Conservation (phyloP, 2,329 filamentous ascomycete genomes). For the Scolecobasidium constrictum region DNA sequence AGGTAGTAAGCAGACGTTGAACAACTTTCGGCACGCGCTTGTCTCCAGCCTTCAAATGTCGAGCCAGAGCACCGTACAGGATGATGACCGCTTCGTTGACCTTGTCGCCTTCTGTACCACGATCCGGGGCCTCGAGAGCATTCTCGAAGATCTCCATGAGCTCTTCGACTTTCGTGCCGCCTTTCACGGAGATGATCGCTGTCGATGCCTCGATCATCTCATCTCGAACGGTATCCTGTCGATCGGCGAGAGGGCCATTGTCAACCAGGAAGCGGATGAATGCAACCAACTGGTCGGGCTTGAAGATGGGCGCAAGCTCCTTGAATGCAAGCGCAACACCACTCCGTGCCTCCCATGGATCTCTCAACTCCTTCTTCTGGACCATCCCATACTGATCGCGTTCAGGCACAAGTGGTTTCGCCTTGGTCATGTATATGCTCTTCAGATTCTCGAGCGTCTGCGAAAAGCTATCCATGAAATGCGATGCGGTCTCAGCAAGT, state of each 20-base stretch:
- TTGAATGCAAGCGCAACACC: slow-evolving; percentile 82
- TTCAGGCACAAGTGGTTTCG: slow-evolving; percentile 71
- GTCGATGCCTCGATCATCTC: slow-evolving; percentile 91
- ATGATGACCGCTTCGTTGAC: slow-evolving; percentile 97
- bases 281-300: slow-evolving; percentile 56
- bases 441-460: slow-evolving; percentile 56
- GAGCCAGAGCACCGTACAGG: slow-evolving; percentile 86
- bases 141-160: slow-evolving; percentile 88
- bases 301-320: slow-evolving; percentile 63
- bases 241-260: slow-evolving; percentile 76
- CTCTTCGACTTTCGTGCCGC: slow-evolving; percentile 71
- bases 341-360: slow-evolving; percentile 85
- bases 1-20: slow-evolving; percentile 70
- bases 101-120: slow-evolving; percentile 70
- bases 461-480: slow-evolving; percentile 49
- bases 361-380: slow-evolving; percentile 72
- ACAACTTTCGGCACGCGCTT: slow-evolving; percentile 80
- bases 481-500: slow-evolving; percentile 60
- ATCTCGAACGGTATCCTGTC: slow-evolving; percentile 62
- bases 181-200: slow-evolving; percentile 67
- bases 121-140: slow-evolving; percentile 76
- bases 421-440: slow-evolving; percentile 62
- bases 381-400: slow-evolving; percentile 93
- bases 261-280: slow-evolving; percentile 83
- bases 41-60: slow-evolving; percentile 78